These are phyloP conservation scores for Apiosordaria backusii DNA, from an alignment of 495 filamentous ascomycete genomes.

Conservation along the genomic window DNA sequence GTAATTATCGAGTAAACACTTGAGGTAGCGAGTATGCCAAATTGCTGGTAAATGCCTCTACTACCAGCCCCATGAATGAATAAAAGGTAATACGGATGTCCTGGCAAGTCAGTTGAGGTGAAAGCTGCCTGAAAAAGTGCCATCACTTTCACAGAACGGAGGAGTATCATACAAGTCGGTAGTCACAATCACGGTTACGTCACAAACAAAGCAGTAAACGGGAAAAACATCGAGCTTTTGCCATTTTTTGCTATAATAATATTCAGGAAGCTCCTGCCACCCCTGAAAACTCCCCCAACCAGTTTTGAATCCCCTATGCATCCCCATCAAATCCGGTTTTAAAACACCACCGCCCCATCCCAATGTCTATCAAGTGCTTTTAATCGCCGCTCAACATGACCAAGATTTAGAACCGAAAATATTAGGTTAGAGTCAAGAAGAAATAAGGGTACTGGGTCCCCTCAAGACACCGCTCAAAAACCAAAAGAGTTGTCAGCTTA, in stretches of 20 bases:
- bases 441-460: background rate
- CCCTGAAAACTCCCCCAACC: background rate
- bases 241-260: background rate
- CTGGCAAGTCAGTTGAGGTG: no score
- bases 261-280: background rate
- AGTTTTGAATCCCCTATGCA: background rate
- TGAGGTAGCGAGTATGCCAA: no score
- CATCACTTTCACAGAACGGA: no score
- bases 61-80: no score
- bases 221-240: background rate
- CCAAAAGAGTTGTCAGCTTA: constrained; percentile 21
- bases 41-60: background rate
- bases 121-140: no score
- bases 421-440: background rate
- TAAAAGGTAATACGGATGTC: no score
- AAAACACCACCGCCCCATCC: background rate
- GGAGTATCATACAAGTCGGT: no score
- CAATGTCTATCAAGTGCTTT: background rate
- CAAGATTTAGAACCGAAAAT: background rate
- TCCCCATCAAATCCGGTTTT: background rate
- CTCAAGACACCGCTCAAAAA: background rate
- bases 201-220: background rate
- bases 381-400: background rate
- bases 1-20: background rate
- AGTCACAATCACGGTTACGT: background rate